Evolutionary conservation across 2,329 filamentous ascomycete species (phyloP).

Genomic region (Trichoderma cornu-damae): DNA sequence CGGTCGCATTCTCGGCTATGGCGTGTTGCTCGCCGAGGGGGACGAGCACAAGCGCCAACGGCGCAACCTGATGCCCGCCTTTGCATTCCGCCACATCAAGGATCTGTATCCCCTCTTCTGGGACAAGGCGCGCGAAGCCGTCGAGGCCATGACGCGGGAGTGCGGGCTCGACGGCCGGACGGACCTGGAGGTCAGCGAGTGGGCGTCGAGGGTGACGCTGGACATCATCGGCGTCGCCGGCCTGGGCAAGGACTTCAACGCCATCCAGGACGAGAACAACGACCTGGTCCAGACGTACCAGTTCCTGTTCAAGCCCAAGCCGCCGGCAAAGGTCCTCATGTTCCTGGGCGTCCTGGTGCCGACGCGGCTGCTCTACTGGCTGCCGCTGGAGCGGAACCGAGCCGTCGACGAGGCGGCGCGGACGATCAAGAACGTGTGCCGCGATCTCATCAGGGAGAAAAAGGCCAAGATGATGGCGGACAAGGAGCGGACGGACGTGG

Average conservation of each 20-base stretch:
- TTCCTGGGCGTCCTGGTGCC: slow-evolving; percentile 60
- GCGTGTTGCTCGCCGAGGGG: slow-evolving; percentile 78
- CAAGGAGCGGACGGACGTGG: slow-evolving; percentile 50
- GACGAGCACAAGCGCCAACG: slow-evolving; percentile 81
- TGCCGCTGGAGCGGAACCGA: slow-evolving; percentile 70
- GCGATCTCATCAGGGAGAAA: slow-evolving; percentile 66
- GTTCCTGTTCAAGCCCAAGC: slow-evolving; percentile 49
- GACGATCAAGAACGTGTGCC: slow-evolving; percentile 61
- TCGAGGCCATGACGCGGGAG: slow-evolving; percentile 51
- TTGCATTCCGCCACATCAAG: slow-evolving; percentile 81
- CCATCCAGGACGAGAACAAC: slow-evolving; percentile 56
- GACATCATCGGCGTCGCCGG: slow-evolving; percentile 72
- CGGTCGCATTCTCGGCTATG: slow-evolving; percentile 61
- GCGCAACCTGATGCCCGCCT: slow-evolving; percentile 74
- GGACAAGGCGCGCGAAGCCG: slow-evolving; percentile 66
- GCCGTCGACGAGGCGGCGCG: slow-evolving; percentile 52
- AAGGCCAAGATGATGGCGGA: slow-evolving; percentile 46
- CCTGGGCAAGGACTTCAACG: slow-evolving; percentile 64
- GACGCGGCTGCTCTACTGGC: slow-evolving; percentile 50
- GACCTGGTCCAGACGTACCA: slow-evolving; percentile 55
- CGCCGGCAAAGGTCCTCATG: slow-evolving; percentile 49
- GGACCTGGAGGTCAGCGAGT: slow-evolving; percentile 54
- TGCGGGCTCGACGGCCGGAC: slow-evolving; percentile 32
- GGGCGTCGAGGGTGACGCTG: slow-evolving; percentile 63
- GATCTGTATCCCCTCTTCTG: slow-evolving; percentile 81